phyloP scores from a whole-genome alignment of 305 asterid genomes.

The Rubia tinctorum region DNA sequence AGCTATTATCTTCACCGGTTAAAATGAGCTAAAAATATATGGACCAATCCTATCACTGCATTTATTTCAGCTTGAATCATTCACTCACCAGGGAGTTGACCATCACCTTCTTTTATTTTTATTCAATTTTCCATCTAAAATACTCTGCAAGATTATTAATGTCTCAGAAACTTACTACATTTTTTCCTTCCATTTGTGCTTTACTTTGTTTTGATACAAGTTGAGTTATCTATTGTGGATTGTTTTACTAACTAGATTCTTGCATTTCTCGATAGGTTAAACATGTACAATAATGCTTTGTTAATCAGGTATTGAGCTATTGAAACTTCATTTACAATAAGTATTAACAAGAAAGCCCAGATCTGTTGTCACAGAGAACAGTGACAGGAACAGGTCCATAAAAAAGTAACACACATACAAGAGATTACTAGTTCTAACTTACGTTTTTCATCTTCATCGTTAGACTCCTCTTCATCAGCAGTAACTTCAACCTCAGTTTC shows the following conservation, averaged over 20 bases:
- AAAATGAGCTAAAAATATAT: neutral
- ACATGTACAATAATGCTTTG: too few relatives aligned
- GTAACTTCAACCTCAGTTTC: constrained; percentile 75
- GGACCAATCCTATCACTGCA: neutral
- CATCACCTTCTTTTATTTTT: constrained; percentile 48
- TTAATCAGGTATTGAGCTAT: too few relatives aligned
- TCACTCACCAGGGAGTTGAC: constrained; percentile 37
- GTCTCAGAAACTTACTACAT: too few relatives aligned
- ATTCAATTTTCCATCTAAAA: constrained; percentile 41
- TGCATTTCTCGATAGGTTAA: too few relatives aligned
- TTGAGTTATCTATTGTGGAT: too few relatives aligned
- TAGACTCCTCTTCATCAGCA: constrained; percentile 65
- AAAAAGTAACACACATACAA: neutral
- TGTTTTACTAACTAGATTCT: too few relatives aligned
- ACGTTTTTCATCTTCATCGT: constrained; percentile 58
- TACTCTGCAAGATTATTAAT: constrained; percentile 40
- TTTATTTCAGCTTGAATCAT: constrained; percentile 39
- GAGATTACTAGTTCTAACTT: constrained; percentile 7
- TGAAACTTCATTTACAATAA: too few relatives aligned
- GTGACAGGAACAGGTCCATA: neutral
- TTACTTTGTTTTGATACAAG: too few relatives aligned
- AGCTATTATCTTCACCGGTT: neutral
- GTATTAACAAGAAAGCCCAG: too few relatives aligned
- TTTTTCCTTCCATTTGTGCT: too few relatives aligned
- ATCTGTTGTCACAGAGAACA: too few relatives aligned